Conservation (phyloP, 2,329 filamentous ascomycete species). For the Cadophora sp. region DNA sequence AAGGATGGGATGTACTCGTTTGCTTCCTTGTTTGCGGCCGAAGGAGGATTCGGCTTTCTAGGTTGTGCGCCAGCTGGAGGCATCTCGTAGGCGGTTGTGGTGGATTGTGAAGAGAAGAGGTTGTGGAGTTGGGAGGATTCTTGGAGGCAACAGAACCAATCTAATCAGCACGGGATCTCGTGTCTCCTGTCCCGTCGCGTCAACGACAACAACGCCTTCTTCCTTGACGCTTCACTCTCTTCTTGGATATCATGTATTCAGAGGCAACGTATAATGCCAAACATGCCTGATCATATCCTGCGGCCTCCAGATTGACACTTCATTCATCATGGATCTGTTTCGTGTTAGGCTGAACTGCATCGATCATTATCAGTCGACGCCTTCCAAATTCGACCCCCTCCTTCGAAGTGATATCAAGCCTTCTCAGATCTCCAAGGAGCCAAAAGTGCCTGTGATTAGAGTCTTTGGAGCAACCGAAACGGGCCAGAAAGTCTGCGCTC, state of each 20-base stretch:
- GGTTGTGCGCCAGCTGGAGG: conserved; percentile 49
- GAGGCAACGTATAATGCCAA: conserved; percentile 20
- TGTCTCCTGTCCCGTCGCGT: conserved; percentile 14
- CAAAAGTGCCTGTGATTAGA: conserved; percentile 84
- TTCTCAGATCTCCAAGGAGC: conserved; percentile 65
- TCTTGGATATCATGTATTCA: not conserved
- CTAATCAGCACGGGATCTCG: conserved; percentile 20
- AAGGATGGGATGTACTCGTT: conserved; percentile 99
- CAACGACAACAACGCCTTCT: conserved; percentile 4
- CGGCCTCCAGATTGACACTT: conserved; percentile 17
- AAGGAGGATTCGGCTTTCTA: conserved; percentile 44
- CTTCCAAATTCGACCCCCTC: conserved; percentile 81
- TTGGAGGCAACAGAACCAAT: conserved; percentile 13
- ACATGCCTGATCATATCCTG: conserved; percentile 8
- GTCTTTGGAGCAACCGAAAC: conserved; percentile 93
- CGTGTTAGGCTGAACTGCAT: conserved; percentile 93
- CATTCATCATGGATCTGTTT: conserved; percentile 71
- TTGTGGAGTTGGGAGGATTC: conserved; percentile 8
- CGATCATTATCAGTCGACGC: conserved; percentile 87
- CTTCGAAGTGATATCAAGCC: conserved; percentile 70
- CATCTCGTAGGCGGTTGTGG: conserved; percentile 41
- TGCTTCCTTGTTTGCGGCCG: conserved; percentile 76
- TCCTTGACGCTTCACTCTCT: not conserved
- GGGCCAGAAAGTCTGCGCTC: conserved; percentile 93
- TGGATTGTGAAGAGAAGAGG: not conserved